A percentile compares a stretch with the other conserved stretches of the same genome.
phyloP scores from a whole-genome alignment of 2,329 filamentous ascomycete species.

The Aspergillus melleus region DNA sequence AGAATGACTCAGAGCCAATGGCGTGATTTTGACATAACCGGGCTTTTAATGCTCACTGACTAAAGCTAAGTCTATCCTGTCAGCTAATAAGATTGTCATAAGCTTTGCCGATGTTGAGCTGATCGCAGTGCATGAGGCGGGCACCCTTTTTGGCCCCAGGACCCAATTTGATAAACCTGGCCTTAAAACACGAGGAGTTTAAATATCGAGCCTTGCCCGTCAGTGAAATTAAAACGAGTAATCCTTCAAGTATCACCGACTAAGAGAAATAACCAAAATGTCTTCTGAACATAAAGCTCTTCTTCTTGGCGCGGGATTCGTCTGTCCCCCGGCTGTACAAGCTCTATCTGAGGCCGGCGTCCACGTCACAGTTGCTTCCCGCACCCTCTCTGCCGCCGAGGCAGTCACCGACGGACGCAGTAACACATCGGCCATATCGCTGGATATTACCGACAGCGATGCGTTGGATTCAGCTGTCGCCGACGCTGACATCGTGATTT shows the following conservation, averaged over 20 bases:
- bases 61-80: too few relatives aligned
- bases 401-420: background rate
- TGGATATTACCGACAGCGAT: background rate
- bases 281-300: background rate
- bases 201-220: too few relatives aligned
- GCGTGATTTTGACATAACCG: too few relatives aligned
- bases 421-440: slow-evolving; percentile 2
- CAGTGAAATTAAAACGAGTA: too few relatives aligned
- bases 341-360: slow-evolving; percentile 4
- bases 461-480: background rate
- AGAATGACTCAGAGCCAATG: too few relatives aligned
- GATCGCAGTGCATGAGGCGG: too few relatives aligned
- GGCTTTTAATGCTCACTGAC: too few relatives aligned
- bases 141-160: too few relatives aligned
- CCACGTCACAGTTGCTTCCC: slow-evolving; percentile 6
- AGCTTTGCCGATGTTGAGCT: too few relatives aligned
- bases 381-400: slow-evolving; percentile 2
- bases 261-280: background rate
- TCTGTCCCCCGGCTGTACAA: slow-evolving; percentile 1
- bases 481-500: background rate
- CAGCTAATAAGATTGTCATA: too few relatives aligned
- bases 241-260: too few relatives aligned
- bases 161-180: background rate
- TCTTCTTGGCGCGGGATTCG: slow-evolving; percentile 1
- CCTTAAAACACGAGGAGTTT: background rate